These are phyloP conservation scores for Rutidosis leptorrhynchoides DNA, from an alignment of 129 eudicot genomes.

Conservation along the genomic window DNA sequence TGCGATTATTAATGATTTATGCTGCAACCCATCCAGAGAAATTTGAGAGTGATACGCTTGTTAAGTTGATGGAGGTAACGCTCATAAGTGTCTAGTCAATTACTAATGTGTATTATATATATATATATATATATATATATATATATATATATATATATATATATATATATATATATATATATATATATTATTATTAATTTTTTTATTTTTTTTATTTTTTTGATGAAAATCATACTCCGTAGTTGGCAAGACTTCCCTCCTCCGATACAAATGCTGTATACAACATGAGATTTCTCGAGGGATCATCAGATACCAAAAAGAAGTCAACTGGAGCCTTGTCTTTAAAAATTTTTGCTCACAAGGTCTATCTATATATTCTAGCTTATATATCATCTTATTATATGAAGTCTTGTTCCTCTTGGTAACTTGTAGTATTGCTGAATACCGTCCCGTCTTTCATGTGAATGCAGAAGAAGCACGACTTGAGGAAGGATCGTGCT, in stretches of 20 bases:
- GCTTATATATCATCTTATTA: constrained; percentile 5
- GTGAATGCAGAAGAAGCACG: constrained; percentile 57
- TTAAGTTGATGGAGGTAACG: constrained; percentile 71
- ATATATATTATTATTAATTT: too few relatives aligned
- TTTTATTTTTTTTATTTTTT: too few relatives aligned
- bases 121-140: too few relatives aligned
- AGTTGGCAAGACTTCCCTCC: constrained; percentile 66
- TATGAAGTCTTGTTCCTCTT: constrained; percentile 10
- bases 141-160: too few relatives aligned
- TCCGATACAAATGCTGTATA: too few relatives aligned
- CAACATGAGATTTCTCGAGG: too few relatives aligned
- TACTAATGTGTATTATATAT: too few relatives aligned
- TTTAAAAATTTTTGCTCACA: constrained; percentile 63
- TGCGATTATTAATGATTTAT: constrained; percentile 81
- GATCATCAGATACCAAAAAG: too few relatives aligned
- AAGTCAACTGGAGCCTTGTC: constrained; percentile 48
- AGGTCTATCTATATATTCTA: too few relatives aligned
- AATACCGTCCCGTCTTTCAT: not conserved
- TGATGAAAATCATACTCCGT: constrained; percentile 20
- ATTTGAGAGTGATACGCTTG: constrained; percentile 56
- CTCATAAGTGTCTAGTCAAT: too few relatives aligned
- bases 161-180: too few relatives aligned
- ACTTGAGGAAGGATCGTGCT: constrained; percentile 63
- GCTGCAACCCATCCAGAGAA: constrained; percentile 75
- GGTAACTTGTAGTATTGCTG: constrained; percentile 10